Evolutionary conservation across 441 rosid species (phyloP).

Genomic region (Daphne laureola): DNA sequence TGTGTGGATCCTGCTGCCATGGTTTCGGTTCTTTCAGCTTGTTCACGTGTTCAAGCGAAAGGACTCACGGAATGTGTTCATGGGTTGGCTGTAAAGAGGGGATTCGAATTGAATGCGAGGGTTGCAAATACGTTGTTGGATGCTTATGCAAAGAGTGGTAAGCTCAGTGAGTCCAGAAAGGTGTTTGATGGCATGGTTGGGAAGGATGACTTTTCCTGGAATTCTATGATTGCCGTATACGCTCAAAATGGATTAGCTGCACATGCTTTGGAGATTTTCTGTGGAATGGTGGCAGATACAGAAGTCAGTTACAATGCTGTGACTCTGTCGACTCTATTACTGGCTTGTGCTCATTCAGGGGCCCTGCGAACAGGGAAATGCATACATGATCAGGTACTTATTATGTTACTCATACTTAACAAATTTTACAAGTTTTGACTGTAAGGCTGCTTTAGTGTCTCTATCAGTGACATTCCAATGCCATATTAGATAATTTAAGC

Average conservation of each 20-base stretch:
- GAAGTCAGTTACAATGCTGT: constrained; percentile 47
- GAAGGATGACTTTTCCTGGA: constrained; percentile 70
- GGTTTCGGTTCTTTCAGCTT: constrained; percentile 69
- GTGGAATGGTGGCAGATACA: constrained; percentile 29
- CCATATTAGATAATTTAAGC: neutral
- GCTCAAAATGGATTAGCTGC: constrained; percentile 62
- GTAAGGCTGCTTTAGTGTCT: too few relatives aligned
- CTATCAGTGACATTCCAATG: too few relatives aligned
- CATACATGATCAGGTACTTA: constrained; percentile 66
- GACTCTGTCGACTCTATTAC: constrained; percentile 57
- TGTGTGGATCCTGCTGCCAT: constrained; percentile 53
- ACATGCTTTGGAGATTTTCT: constrained; percentile 55
- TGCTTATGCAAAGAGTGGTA: constrained; percentile 69
- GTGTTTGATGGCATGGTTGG: constrained; percentile 58
- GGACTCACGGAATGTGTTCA: constrained; percentile 49
- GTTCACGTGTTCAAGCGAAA: constrained; percentile 42
- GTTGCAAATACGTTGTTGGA: constrained; percentile 65
- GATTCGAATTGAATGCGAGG: constrained; percentile 43
- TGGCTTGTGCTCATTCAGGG: constrained; percentile 69
- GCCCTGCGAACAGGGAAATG: constrained; percentile 54
- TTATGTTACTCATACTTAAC: neutral
- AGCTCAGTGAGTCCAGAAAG: constrained; percentile 41
- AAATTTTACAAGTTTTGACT: constrained; percentile 5
- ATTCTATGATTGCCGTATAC: constrained; percentile 62
- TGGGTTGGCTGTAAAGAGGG: constrained; percentile 54